Base-by-base conservation (phyloP, 768 basidiomycete species). In the Fomitopsis serialis region DNA sequence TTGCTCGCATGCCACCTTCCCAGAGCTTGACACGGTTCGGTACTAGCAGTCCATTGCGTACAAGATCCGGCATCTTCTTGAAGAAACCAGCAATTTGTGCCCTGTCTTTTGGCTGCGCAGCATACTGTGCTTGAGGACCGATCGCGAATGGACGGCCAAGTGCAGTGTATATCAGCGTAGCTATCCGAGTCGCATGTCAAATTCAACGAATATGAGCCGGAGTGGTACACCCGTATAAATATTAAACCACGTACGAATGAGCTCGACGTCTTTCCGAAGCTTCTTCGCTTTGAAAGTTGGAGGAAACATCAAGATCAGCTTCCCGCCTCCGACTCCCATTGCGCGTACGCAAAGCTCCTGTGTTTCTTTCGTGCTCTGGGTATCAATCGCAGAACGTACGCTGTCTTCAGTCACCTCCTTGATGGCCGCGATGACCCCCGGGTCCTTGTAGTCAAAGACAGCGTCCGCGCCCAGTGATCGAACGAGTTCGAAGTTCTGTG, bases 391-490 rank as follows among this genome's bases (percentile, higher is more conserved):
- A 34, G 29, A 40, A 4, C 52, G 40, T 24, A 63, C 50, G 25
- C 34, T 40, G 42, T 54, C 53, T 6, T 51, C 54, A 1, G 63
- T 58, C 0, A 52, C 58, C 2, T 32, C 45, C 34, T 58, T 56
- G 52, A 65, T 57, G 23, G 62, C 32, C 12, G 15, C 27, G 10
- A 58, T 46, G 15, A 51, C 54, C 1, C 63, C 66, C 3, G 63
- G 48, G 32, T 58, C 65, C 43, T 50, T 27, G 46, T 65, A 62
- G 54, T 66, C 59, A 44, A 67, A 57, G 13, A 68, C 68, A 23
- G 62, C 61, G 51, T 68, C 66, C 11, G 74, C 72, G 11, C 73
- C 73, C 52, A 70, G 64, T 1, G 63, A 55, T 52, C 68, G 69
- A 51, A 73, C 65, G 23, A 73, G 61, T 22, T 67, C 68, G 54